Evolutionary conservation across 2,329 filamentous ascomycete genomes (phyloP).

Genomic region (Salinomyces thailandicus): DNA sequence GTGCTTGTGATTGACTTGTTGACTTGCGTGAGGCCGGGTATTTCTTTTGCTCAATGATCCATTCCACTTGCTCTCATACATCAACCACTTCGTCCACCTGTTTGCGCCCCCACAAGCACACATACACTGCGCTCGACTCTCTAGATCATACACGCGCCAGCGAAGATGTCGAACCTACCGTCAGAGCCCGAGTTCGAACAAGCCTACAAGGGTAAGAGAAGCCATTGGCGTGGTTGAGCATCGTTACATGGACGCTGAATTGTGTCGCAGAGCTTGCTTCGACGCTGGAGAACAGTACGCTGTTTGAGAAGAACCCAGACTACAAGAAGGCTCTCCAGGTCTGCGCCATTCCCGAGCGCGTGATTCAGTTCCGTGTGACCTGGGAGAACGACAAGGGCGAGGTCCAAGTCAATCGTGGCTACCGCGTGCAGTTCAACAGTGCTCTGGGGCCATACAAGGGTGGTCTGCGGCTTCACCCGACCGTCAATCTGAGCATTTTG

Average conservation of each 20-base stretch:
- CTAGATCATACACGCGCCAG: not conserved
- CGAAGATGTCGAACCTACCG: slow-evolving; percentile 56
- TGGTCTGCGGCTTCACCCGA: slow-evolving; percentile 87
- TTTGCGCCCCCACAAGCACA: no score
- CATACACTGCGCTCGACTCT: no score
- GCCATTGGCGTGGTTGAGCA: not conserved
- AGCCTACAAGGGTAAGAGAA: slow-evolving; percentile 70
- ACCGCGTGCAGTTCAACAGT: slow-evolving; percentile 97
- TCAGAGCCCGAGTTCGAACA: slow-evolving; percentile 96
- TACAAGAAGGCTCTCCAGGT: slow-evolving; percentile 85
- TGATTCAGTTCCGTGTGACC: slow-evolving; percentile 93
- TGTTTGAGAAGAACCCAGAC: slow-evolving; percentile 90
- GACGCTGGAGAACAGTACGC: slow-evolving; percentile 84
- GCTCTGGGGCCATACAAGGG: slow-evolving; percentile 97
- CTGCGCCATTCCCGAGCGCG: slow-evolving; percentile 80
- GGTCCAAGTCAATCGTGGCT: slow-evolving; percentile 86
- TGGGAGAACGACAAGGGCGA: slow-evolving; percentile 87
- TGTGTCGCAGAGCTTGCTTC: slow-evolving; percentile 66
- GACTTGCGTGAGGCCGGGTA: not conserved
- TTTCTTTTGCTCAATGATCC: not conserved
- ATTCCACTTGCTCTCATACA: no score
- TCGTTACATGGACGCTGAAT: not conserved
- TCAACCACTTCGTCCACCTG: no score
- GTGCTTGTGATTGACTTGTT: no score
- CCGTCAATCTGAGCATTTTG: slow-evolving; percentile 65